A percentile compares a stretch with the other conserved stretches of the same genome.
These are phyloP conservation scores for Corymbia citriodora DNA, from an alignment of 441 rosid genomes.

Conservation along the genomic window DNA sequence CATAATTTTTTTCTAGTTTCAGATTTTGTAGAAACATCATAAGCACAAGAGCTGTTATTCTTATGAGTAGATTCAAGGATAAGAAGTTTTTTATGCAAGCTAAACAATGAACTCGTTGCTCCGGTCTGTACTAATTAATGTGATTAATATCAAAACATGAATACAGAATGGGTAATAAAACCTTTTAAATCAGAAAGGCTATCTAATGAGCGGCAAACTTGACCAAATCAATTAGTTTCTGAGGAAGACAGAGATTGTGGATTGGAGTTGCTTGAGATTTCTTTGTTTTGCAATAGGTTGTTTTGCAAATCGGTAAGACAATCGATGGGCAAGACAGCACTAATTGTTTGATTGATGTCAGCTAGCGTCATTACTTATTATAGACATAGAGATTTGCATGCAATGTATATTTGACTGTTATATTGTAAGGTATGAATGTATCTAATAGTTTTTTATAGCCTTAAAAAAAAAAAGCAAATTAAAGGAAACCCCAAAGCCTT, in stretches of 20 bases:
- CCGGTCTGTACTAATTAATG: background rate
- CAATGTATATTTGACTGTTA: too few species aligned
- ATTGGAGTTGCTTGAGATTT: background rate
- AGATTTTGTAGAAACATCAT: background rate
- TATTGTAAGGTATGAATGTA: too few species aligned
- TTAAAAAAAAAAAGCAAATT: too few species aligned
- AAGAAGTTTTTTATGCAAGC: background rate
- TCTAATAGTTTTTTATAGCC: too few species aligned
- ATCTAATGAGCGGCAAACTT: background rate
- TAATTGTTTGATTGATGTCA: too few species aligned
- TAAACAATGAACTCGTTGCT: background rate
- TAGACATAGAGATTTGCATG: too few species aligned
- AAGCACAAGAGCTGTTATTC: background rate
- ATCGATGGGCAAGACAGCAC: too few species aligned
- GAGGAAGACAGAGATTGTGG: background rate
- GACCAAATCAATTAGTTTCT: background rate
- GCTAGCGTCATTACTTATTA: too few species aligned
- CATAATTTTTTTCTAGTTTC: background rate
- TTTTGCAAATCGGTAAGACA: background rate
- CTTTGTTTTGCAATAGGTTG: background rate
- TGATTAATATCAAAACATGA: background rate
- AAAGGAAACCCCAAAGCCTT: too few species aligned
- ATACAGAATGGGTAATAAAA: background rate
- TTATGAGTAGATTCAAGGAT: background rate
- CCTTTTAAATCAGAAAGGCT: background rate